phyloP scores from a whole-genome alignment of 768 basidiomycete species.

The Xerocomellus amylosporus region DNA sequence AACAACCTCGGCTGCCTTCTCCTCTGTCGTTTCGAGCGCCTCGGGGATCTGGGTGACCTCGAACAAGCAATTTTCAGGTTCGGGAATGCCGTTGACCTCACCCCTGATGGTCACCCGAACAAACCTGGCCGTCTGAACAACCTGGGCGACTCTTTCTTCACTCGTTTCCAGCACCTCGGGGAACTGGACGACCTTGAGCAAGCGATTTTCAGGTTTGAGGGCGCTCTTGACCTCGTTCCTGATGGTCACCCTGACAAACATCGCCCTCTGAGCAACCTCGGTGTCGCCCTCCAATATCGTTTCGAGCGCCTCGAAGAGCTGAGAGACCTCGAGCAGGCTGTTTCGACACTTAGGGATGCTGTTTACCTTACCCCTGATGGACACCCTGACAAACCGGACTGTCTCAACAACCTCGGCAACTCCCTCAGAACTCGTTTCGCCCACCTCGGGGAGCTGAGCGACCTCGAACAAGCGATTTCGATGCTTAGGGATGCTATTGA shows the following conservation, averaged over 20 bases:
- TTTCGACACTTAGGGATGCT: not conserved
- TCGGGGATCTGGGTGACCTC: not conserved
- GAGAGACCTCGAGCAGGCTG: not conserved
- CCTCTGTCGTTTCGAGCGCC: not conserved
- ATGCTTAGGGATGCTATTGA: not conserved
- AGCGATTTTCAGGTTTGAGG: not conserved
- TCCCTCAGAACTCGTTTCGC: not conserved
- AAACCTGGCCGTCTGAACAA: not conserved
- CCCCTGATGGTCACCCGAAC: not conserved
- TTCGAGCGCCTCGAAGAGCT: not conserved
- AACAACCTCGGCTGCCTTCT: not conserved
- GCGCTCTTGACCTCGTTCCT: not conserved
- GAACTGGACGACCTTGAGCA: slow-evolving; percentile 3
- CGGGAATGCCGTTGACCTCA: not conserved
- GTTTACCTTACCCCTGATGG: not conserved
- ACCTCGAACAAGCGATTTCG: not conserved
- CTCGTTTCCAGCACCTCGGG: not conserved
- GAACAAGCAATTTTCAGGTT: not conserved
- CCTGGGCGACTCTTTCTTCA: not conserved
- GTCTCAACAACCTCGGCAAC: not conserved
- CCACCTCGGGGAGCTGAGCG: not conserved
- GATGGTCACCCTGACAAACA: not conserved
- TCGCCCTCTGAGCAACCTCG: not conserved
- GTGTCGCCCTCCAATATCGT: not conserved
- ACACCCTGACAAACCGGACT: not conserved